These are phyloP conservation scores for Abelmoschus esculentus DNA, from an alignment of 345 rosid species.

Conservation along the genomic window DNA sequence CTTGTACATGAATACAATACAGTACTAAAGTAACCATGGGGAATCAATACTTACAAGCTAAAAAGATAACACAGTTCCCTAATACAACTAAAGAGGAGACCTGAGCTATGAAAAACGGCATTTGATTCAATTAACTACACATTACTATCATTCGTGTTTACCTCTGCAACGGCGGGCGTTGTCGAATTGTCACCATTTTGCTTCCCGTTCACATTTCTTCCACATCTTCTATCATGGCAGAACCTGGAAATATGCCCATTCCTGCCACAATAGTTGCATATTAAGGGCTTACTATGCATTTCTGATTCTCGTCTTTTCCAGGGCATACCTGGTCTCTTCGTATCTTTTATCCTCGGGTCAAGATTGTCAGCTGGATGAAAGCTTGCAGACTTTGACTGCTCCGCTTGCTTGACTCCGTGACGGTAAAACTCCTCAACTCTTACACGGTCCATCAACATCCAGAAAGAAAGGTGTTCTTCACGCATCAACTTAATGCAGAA, in stretches of 20 bases:
- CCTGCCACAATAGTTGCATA: conserved; percentile 54
- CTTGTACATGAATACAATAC: neutral
- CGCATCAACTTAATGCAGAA: conserved; percentile 49
- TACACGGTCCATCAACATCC: conserved; percentile 49
- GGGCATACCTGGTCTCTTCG: conserved; percentile 28
- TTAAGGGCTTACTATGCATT: conserved; percentile 17
- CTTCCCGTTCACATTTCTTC: conserved; percentile 21
- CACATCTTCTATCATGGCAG: conserved; percentile 38
- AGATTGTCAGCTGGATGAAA: conserved; percentile 20
- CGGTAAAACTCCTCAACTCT: conserved; percentile 48
- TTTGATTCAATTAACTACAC: conserved; percentile 1
- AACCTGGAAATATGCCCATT: conserved; percentile 52
- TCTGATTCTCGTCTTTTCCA: conserved; percentile 37
- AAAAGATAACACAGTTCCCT: neutral
- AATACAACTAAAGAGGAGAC: neutral
- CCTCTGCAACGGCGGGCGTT: conserved; percentile 15
- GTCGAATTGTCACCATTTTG: conserved; percentile 11
- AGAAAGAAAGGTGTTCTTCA: conserved; percentile 44
- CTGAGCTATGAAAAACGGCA: neutral
- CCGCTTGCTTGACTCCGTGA: conserved; percentile 19
- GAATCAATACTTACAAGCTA: neutral
- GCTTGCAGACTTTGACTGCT: conserved; percentile 18
- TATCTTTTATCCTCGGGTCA: conserved; percentile 31
- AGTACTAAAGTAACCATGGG: neutral
- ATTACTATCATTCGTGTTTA: conserved; percentile 11